Conservation (phyloP, 768 basidiomycete species). For the Plicaturopsis crispa region DNA sequence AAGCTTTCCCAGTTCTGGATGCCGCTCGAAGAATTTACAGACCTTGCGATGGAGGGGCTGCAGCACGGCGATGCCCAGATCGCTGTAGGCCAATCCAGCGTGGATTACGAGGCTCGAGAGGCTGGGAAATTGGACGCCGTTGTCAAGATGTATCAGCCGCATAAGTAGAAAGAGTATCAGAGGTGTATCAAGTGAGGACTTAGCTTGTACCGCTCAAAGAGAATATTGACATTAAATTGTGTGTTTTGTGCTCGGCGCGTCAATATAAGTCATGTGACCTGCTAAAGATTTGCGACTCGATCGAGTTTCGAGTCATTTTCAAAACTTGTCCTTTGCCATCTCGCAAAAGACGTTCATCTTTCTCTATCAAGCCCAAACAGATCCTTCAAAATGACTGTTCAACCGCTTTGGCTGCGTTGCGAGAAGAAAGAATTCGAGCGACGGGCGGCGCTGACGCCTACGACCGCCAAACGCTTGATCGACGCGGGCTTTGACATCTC, state of each 20-base stretch:
- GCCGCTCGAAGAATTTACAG: conserved; percentile 40
- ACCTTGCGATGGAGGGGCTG: conserved; percentile 29
- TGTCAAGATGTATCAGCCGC: conserved; percentile 26
- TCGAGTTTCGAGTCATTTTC: no score
- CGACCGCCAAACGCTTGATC: conserved; percentile 81
- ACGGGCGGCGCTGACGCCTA: conserved; percentile 88
- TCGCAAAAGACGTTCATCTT: no score
- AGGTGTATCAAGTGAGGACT: not conserved
- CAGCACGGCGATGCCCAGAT: conserved; percentile 24
- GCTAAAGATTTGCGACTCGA: no score
- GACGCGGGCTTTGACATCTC: conserved; percentile 84
- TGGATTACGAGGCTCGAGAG: conserved; percentile 22
- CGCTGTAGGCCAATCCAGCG: conserved; percentile 20
- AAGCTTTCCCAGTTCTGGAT: conserved; percentile 46
- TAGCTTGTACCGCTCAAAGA: no score
- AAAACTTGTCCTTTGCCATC: no score
- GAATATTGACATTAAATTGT: no score
- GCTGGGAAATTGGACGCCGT: conserved; percentile 12
- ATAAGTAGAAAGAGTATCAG: conserved; percentile 13
- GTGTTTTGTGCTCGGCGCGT: no score
- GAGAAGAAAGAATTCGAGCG: conserved; percentile 95
- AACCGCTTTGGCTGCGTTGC: conserved; percentile 86
- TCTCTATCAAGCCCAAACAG: no score
- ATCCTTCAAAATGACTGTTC: conserved; percentile 31
- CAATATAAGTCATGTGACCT: no score